Percentiles rank a stretch among this genome's conserved stretches.
phyloP scores from a whole-genome alignment of 768 basidiomycete species.

The Kwoniella heveanensis region DNA sequence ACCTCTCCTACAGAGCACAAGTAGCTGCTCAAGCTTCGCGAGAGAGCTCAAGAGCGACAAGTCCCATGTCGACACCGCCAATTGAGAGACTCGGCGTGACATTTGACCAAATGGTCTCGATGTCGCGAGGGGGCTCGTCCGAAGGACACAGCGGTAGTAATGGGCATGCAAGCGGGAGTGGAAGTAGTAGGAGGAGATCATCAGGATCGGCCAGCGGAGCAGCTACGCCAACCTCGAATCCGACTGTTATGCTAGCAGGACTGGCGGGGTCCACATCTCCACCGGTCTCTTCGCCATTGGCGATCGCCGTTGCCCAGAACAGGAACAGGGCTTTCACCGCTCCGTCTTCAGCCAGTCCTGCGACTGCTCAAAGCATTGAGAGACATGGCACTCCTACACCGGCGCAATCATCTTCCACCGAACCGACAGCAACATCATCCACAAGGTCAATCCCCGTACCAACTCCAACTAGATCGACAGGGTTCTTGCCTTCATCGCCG shows the following conservation, averaged over 20 bases:
- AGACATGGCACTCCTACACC: background rate
- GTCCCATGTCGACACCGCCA: slow-evolving; percentile 16
- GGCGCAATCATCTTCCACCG: background rate
- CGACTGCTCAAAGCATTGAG: background rate
- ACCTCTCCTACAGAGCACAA: slow-evolving; percentile 32
- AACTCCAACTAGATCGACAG: background rate
- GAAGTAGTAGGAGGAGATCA: background rate
- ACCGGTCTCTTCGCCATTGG: slow-evolving; percentile 21
- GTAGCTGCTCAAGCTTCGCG: slow-evolving; percentile 13
- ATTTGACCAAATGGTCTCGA: slow-evolving; percentile 18
- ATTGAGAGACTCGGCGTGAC: slow-evolving; percentile 18
- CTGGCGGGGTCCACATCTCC: slow-evolving; percentile 20
- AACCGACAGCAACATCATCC: background rate
- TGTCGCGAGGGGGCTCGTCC: slow-evolving; percentile 15
- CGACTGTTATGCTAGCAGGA: background rate
- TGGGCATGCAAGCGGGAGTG: background rate
- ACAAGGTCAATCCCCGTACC: background rate
- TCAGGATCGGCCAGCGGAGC: slow-evolving; percentile 4
- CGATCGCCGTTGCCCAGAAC: slow-evolving; percentile 4
- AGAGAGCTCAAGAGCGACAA: slow-evolving; percentile 26
- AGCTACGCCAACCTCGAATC: background rate
- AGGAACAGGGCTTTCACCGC: slow-evolving; percentile 12
- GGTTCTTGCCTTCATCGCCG: background rate
- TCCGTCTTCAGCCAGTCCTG: background rate
- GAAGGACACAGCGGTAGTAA: background rate